These are phyloP conservation scores for Puccinia hordei DNA, from an alignment of 1,284 basidiomycete species.

Conservation along the genomic window DNA sequence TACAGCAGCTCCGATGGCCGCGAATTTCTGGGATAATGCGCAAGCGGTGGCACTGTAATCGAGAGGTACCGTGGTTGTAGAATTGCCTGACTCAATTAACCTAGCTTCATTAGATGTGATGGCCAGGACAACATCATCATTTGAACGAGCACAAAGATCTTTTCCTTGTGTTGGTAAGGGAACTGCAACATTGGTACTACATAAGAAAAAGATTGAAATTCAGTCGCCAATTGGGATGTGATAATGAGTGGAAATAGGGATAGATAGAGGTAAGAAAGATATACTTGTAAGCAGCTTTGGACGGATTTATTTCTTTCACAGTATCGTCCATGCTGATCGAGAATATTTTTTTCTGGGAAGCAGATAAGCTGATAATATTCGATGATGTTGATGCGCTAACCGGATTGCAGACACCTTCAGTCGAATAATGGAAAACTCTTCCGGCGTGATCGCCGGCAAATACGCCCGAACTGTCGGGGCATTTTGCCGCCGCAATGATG, in stretches of 20 bases:
- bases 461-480: slow-evolving; percentile 57
- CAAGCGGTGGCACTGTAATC: slow-evolving; percentile 67
- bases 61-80: slow-evolving; percentile 65
- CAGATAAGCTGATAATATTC: slow-evolving; percentile 39
- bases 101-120: slow-evolving; percentile 64
- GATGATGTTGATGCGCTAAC: slow-evolving; percentile 52
- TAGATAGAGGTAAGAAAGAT: background rate
- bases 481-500: slow-evolving; percentile 43
- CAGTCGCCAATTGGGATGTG: background rate
- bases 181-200: slow-evolving; percentile 52
- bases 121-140: slow-evolving; percentile 70
- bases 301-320: slow-evolving; percentile 68
- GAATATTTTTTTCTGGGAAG: slow-evolving; percentile 62
- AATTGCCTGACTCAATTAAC: slow-evolving; percentile 68
- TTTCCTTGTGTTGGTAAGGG: slow-evolving; percentile 71
- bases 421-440: slow-evolving; percentile 69
- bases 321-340: slow-evolving; percentile 79
- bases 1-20: slow-evolving; percentile 78
- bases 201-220: background rate
- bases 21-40: slow-evolving; percentile 62
- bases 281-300: slow-evolving; percentile 55
- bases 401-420: slow-evolving; percentile 61
- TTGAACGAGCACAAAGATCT: slow-evolving; percentile 66
- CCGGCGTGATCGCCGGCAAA: slow-evolving; percentile 72
- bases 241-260: background rate